Evolutionary conservation across 148 eudicot species (phyloP).

Genomic region (Chenopodium formosanum): DNA sequence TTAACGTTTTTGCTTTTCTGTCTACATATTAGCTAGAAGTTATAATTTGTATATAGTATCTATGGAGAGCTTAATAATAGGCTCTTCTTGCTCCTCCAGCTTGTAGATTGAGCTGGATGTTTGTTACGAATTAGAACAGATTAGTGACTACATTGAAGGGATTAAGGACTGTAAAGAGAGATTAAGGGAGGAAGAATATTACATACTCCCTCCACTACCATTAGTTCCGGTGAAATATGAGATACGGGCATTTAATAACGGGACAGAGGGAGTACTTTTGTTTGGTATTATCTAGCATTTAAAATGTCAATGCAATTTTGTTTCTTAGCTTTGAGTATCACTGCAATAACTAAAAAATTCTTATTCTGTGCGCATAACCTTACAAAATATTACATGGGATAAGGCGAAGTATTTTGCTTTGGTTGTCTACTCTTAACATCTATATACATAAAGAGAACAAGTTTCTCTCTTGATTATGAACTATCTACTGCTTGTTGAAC

Average conservation of each 20-base stretch:
- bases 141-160: no score
- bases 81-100: background rate
- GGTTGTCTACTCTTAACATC: background rate
- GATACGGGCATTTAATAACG: no score
- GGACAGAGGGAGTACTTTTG: background rate
- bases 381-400: no score
- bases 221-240: no score
- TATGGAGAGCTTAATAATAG: background rate
- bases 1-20: background rate
- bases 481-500: no score
- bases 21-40: background rate
- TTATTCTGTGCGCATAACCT: background rate
- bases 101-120: background rate
- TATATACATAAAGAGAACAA: background rate
- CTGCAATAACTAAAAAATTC: background rate
- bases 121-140: background rate
- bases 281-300: background rate
- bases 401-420: no score
- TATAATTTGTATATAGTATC: background rate
- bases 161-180: no score
- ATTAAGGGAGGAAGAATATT: no score
- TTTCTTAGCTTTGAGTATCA: background rate
- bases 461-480: no score
- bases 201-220: no score
- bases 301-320: background rate